A percentile compares a stretch with the other conserved stretches of the same genome.
phyloP scores from a whole-genome alignment of 345 rosid genomes.

The Eucalyptus dawsonii region DNA sequence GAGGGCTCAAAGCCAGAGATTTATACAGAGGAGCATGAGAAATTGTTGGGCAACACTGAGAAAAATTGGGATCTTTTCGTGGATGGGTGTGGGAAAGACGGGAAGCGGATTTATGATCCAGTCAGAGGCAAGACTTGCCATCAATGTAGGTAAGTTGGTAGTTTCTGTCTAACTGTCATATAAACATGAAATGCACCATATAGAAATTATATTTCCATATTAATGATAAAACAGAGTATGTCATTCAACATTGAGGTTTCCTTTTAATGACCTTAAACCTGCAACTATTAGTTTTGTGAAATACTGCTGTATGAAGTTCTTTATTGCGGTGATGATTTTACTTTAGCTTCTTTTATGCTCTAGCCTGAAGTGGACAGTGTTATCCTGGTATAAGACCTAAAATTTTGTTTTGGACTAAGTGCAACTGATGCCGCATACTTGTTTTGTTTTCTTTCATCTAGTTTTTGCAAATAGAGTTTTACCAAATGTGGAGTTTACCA shows the following conservation, averaged over 20 bases:
- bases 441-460: background rate
- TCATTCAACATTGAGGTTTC: background rate
- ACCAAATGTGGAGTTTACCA: background rate
- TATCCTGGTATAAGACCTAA: background rate
- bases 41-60: conserved; percentile 67
- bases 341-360: background rate
- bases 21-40: conserved; percentile 69
- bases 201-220: background rate
- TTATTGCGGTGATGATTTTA: background rate
- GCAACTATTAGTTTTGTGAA: background rate
- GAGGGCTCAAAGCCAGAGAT: conserved; percentile 57
- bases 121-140: conserved; percentile 83
- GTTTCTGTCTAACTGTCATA: background rate
- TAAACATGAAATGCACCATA: background rate
- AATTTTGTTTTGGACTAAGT: background rate
- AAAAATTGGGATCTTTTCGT: conserved; percentile 64
- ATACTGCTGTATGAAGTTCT: background rate
- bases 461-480: background rate
- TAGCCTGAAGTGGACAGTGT: background rate
- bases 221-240: background rate
- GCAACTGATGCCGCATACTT: background rate
- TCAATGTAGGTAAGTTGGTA: conserved; percentile 67
- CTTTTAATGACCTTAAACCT: background rate
- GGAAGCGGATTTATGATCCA: conserved; percentile 72
- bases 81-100: conserved; percentile 63